These are phyloP conservation scores for Cladosporium sp. DNA, from an alignment of 2,329 filamentous ascomycete genomes.

Conservation along the genomic window DNA sequence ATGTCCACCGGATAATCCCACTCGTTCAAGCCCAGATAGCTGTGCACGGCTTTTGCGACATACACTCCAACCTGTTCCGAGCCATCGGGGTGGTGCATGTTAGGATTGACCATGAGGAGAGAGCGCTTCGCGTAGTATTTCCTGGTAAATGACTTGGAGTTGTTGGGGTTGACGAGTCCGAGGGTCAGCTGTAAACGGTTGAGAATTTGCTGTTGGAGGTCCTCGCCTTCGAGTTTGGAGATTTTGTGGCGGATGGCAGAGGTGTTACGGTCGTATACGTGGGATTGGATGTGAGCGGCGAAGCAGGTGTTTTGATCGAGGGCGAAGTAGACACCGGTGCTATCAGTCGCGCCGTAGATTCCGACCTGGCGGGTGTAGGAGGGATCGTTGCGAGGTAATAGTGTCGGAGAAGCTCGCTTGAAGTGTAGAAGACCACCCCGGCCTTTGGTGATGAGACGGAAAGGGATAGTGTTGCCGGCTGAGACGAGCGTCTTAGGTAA, in stretches of 20 bases:
- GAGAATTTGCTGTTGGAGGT: neutral
- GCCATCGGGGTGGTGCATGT: neutral
- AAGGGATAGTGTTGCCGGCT: neutral
- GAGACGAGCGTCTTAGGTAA: neutral
- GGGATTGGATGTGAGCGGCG: neutral
- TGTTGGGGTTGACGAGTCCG: neutral
- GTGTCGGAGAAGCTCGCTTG: neutral
- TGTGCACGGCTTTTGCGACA: neutral
- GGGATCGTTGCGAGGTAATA: neutral
- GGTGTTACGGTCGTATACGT: neutral
- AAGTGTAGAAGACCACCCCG: neutral
- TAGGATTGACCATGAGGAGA: neutral
- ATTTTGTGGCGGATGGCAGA: neutral
- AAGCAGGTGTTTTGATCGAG: neutral
- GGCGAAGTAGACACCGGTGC: slow-evolving; percentile 1
- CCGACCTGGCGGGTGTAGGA: neutral
- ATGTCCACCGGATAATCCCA: neutral
- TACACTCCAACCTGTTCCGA: neutral
- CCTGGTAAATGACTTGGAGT: neutral
- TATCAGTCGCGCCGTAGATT: neutral
- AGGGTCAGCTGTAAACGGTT: neutral
- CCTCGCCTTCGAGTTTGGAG: slow-evolving; percentile 3
- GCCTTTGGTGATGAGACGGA: slow-evolving; percentile 2
- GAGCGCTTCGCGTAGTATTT: neutral
- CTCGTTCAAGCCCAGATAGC: neutral